Base-by-base conservation (phyloP, 2,329 filamentous ascomycete genomes). In the Aspergillus pseudotamarii region DNA sequence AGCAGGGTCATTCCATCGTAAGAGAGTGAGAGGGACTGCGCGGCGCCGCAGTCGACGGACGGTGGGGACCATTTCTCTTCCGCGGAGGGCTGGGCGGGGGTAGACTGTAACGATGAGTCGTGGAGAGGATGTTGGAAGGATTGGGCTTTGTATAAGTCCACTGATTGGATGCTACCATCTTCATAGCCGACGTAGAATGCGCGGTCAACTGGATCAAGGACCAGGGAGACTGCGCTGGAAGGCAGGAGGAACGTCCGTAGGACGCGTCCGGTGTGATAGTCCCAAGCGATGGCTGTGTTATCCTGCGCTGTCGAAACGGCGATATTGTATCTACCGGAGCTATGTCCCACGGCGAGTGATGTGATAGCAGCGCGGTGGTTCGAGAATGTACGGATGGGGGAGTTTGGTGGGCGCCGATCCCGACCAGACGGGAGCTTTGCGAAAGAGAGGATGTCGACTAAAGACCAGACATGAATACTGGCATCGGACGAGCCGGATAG, bases 261-360 rank as follows among this genome's bases (percentile, higher is more conserved):
- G 12, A 90, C 83, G 64, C 88, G 86, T 45, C 92, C 92, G 0
- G 88, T 91, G 65, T 89, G 88, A 75, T 96, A 96, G 79, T 98
- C 94, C 95, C 95, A 99, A 64, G 96, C 84, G 71, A 97, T 89
- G 70, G 92, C 92, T 9, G 92, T 95, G 78, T 92, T 94, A 80
- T 98, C 95, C 70, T 87, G 89, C 68, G 92, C 92, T 8, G 89
- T 88, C 3, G 94, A 96, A 23, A 97, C 85, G 63, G 91, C 94
- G 64, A 98, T 88, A 76, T 92, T 94, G 63, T 90, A 90, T 71
- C 89, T 87, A 74, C 88, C 89, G 64, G 85, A 82, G 73, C 90
- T 90, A 72, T 91, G 88, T 21, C 91, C 89, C 60, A 85, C 76
- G 11, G 78, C 78, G n/a, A 89, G 74, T 3, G 83, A 80, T 6